Evolutionary conservation across 2,329 filamentous ascomycete genomes (phyloP).

Genomic region (Colletotrichum theobromicola): DNA sequence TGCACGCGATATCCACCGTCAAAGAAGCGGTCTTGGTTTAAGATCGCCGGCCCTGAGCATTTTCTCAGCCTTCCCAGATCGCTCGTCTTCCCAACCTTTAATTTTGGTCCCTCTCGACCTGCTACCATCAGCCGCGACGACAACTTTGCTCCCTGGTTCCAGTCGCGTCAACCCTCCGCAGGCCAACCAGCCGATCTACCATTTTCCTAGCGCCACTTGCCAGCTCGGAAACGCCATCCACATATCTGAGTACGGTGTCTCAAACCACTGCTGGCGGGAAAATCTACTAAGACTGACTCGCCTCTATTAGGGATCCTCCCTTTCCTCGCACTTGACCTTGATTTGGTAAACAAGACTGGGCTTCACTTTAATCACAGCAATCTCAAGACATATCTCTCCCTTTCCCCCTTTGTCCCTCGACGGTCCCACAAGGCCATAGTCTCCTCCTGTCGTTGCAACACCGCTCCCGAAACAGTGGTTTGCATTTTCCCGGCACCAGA

Average conservation of each 20-base stretch:
- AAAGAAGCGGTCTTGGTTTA: slow-evolving; percentile 20
- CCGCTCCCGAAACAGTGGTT: slow-evolving; percentile 26
- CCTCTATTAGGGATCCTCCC: slow-evolving; percentile 17
- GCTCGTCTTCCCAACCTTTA: background rate
- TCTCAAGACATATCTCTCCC: slow-evolving; percentile 22
- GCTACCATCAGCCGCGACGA: background rate
- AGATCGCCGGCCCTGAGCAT: slow-evolving; percentile 8
- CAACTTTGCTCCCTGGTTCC: background rate
- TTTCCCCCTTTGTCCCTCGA: slow-evolving; percentile 17
- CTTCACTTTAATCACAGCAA: slow-evolving; percentile 11
- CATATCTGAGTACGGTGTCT: slow-evolving; percentile 22
- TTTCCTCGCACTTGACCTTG: slow-evolving; percentile 7
- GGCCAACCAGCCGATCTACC: background rate
- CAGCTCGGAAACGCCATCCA: slow-evolving; percentile 12
- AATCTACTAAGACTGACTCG: slow-evolving; percentile 15
- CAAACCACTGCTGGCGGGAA: slow-evolving; percentile 6
- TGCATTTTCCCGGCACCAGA: slow-evolving; percentile 21
- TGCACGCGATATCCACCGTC: background rate
- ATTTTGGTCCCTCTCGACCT: background rate
- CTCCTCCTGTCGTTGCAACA: slow-evolving; percentile 21
- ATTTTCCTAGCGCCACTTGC: slow-evolving; percentile 10
- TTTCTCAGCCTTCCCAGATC: background rate
- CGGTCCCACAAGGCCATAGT: slow-evolving; percentile 21
- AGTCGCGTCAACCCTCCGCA: background rate
- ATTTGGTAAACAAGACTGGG: background rate